A percentile compares a stretch with the other conserved stretches of the same genome.
Evolutionary conservation across 805 yeast genomes (phyloP).

Genomic region (Ogataea wickerhamii): DNA sequence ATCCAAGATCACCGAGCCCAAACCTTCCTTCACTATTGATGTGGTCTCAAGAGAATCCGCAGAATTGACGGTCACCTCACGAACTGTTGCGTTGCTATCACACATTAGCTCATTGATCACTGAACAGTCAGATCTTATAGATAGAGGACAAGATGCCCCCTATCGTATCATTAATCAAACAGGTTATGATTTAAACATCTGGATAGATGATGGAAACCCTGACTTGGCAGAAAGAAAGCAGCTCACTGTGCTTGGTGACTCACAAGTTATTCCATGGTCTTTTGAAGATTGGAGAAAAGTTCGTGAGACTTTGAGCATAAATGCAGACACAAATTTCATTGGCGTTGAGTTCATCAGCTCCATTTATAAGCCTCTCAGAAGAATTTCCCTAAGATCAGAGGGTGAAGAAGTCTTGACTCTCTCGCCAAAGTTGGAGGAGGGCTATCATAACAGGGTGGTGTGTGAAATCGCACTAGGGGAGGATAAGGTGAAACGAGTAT

Average conservation of each 20-base stretch:
- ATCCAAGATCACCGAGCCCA: constrained; percentile 44
- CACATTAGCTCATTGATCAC: constrained; percentile 61
- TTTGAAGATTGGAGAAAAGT: constrained; percentile 91
- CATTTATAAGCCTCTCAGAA: constrained; percentile 48
- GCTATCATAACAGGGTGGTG: constrained; percentile 67
- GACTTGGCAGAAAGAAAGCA: constrained; percentile 26
- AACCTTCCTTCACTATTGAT: constrained; percentile 54
- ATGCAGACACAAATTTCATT: constrained; percentile 55
- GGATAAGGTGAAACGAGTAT: constrained; percentile 75
- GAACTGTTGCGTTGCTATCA: constrained; percentile 72
- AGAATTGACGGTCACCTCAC: constrained; percentile 76
- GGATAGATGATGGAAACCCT: constrained; percentile 55
- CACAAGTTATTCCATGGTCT: constrained; percentile 69
- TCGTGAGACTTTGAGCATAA: constrained; percentile 73
- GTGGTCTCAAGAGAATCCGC: constrained; percentile 72
- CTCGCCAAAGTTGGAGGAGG: constrained; percentile 46
- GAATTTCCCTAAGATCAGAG: constrained; percentile 69
- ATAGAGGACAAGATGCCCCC: constrained; percentile 79
- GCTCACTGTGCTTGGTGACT: constrained; percentile 41
- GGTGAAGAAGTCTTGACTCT: constrained; percentile 77
- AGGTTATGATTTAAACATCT: constrained; percentile 74
- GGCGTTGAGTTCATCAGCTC: constrained; percentile 61
- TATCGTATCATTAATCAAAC: constrained; percentile 80
- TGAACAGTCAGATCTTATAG: constrained; percentile 49
- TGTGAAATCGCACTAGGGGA: constrained; percentile 67